Conservation (phyloP, 352 stramenopile genomes). For the Globisporangium camurandrum region DNA sequence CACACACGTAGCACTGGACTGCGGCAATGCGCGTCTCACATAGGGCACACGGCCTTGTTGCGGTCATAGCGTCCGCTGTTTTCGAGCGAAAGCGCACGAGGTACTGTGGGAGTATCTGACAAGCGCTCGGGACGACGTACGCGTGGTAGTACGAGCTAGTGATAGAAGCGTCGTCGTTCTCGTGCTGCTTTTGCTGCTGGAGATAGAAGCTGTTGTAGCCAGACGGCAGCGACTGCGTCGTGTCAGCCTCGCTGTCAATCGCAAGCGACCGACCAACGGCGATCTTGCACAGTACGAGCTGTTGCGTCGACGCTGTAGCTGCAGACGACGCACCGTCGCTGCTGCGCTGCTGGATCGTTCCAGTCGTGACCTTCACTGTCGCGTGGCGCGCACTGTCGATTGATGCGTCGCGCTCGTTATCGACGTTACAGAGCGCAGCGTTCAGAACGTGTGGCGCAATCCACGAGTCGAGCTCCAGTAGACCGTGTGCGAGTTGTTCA, state of each 20-base stretch:
- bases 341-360: conserved; percentile 34
- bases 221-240: conserved; percentile 28
- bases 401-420: conserved; percentile 45
- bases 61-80: conserved; percentile 18
- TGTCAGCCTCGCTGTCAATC: conserved; percentile 37
- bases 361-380: conserved; percentile 63
- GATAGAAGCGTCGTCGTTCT: conserved; percentile 24
- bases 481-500: conserved; percentile 28
- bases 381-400: conserved; percentile 31
- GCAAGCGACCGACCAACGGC: conserved; percentile 53
- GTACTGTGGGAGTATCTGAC: conserved; percentile 64
- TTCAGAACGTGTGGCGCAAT: conserved; percentile 64
- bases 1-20: conserved; percentile 52
- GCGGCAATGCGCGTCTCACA: conserved; percentile 50
- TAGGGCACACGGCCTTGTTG: conserved; percentile 31
- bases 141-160: conserved; percentile 56
- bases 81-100: conserved; percentile 57
- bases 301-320: conserved; percentile 17
- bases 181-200: conserved; percentile 4
- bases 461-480: conserved; percentile 73
- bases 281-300: conserved; percentile 73
- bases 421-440: conserved; percentile 39
- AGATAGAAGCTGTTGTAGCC: conserved; percentile 78
- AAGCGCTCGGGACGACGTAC: conserved; percentile 59
- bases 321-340: conserved; percentile 4